Evolutionary conservation across 2,329 filamentous ascomycete species (phyloP), one percentile per base, ranked within the genome.

Genomic region (Phialophora chinensis): DNA sequence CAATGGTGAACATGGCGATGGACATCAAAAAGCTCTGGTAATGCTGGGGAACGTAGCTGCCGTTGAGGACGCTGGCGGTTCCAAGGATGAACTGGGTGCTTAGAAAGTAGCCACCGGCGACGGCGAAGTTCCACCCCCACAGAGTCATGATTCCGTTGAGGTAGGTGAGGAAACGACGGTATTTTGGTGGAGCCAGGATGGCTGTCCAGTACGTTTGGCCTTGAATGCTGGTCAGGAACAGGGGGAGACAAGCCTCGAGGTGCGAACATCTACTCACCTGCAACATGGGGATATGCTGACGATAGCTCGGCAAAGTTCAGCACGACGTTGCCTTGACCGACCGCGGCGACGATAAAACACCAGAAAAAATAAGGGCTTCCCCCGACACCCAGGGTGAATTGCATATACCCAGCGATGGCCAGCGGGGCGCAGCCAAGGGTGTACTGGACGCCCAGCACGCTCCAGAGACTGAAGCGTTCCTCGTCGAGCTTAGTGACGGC

Each of bases 91-190:
- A 4, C 44, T 69, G 12, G 44, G 65, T 68, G 38, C 27, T 12
- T 53, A 52, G 44, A 2, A 66, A 47, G 1, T 31, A 25, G 20
- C 7, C 14, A 54, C 33, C 60, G 2, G 84, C 82, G 70, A 77
- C 82, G 5, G 83, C 84, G 69, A 86, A 86, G 62, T 86, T 80
- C 25, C 80, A 79, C 14, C 83, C 84, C 23, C 82, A 80, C 78
- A 82, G 86, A 1, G 83, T 82, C 65, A 85, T 79, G 78, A 81
- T 85, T 11, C 82, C 83, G 1, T 81, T 83, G 57, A 82, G 61
- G 63, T 84, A 85, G 12, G 79, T 81, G 5, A 79, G 77, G 62
- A 83, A 77, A 31, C 80, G 80, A 1, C 80, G 77, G 65, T 78
- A 83, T 64, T 75, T 79, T 68, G 75, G 79, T 2, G 82, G 81